phyloP scores from a whole-genome alignment of 257 asterid species.

The Solanum gandarillasii region DNA sequence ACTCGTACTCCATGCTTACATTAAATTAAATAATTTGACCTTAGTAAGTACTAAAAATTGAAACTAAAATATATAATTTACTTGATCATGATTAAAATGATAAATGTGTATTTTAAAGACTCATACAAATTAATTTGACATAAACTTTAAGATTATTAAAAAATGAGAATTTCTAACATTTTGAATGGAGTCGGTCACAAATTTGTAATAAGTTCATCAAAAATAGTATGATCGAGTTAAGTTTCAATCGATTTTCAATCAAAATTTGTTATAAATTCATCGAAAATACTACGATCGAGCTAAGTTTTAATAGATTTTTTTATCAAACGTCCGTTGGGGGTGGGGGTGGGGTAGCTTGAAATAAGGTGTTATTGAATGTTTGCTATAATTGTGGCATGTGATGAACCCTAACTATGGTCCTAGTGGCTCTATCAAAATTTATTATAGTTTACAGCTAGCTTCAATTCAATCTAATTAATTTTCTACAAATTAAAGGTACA shows the following conservation, averaged over 20 bases:
- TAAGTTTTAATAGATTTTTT: background rate
- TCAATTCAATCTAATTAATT: background rate
- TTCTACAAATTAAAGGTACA: background rate
- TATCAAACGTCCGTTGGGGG: background rate
- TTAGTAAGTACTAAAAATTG: background rate
- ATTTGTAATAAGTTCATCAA: background rate
- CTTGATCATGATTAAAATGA: background rate
- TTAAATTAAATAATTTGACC: background rate
- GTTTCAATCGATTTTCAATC: background rate
- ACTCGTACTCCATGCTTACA: background rate
- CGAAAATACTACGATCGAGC: background rate
- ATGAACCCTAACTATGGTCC: background rate
- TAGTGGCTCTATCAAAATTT: background rate
- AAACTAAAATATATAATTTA: background rate
- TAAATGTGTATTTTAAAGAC: background rate
- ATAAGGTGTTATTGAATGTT: background rate
- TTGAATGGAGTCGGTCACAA: background rate
- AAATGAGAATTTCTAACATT: background rate
- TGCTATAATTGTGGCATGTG: background rate
- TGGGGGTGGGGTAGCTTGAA: background rate
- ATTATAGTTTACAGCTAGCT: background rate
- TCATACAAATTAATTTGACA: background rate
- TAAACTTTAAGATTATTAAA: background rate
- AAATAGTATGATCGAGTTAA: background rate
- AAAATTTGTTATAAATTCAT: background rate